Evolutionary conservation across 305 asterid genomes (phyloP).

Genomic region (Plantago coronopus): DNA sequence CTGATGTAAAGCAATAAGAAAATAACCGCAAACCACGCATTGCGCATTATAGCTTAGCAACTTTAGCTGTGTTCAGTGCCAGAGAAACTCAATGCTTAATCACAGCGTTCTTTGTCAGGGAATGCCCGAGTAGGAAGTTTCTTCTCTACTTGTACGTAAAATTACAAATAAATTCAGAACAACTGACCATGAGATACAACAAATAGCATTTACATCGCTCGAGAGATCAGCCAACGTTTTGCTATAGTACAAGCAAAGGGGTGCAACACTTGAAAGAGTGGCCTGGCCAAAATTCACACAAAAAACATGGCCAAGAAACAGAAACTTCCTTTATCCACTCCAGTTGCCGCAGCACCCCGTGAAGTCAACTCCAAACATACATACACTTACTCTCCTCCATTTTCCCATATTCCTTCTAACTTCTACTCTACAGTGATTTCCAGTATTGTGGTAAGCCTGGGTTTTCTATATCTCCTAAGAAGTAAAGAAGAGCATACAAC

Average conservation of each 20-base stretch:
- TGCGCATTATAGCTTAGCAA: too few species aligned
- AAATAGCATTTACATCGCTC: conserved; percentile 34
- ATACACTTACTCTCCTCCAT: conserved; percentile 5
- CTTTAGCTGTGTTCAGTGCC: too few species aligned
- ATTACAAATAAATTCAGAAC: neutral
- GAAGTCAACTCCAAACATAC: conserved; percentile 10
- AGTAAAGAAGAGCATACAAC: conserved; percentile 95
- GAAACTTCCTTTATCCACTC: neutral
- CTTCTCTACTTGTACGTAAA: neutral
- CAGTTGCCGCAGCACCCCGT: neutral
- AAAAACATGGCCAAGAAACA: neutral
- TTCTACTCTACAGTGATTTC: conserved; percentile 82
- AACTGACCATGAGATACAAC: conserved; percentile 11
- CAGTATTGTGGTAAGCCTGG: conserved; percentile 80
- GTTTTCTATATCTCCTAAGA: conserved; percentile 80
- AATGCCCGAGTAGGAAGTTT: too few species aligned
- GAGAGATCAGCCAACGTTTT: neutral
- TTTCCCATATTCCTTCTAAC: conserved; percentile 2
- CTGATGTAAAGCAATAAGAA: too few species aligned
- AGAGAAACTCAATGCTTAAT: too few species aligned
- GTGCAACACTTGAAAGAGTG: neutral
- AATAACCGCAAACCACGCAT: too few species aligned
- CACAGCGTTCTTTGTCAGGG: too few species aligned
- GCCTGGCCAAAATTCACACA: neutral
- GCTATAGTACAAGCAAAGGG: conserved; percentile 2